Base-by-base conservation (phyloP, 106 monocot species). In the Dioscorea dumetorum region DNA sequence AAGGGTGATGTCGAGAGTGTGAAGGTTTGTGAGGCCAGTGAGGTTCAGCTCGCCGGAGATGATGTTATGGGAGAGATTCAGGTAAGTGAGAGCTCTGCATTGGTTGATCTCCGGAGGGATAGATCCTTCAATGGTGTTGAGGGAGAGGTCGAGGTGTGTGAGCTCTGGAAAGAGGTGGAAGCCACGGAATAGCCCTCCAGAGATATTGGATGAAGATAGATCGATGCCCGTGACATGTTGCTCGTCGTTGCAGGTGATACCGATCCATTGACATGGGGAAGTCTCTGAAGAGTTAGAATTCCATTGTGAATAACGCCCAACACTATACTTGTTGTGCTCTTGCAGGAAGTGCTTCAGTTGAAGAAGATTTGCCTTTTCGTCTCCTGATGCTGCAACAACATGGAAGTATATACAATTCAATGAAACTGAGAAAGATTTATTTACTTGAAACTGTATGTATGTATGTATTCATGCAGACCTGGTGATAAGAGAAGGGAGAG, bases 61-160 rank as follows among this genome's bases (percentile, higher is more conserved):
- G 57, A 79, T 56, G 70, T 94, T 94, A 72, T 81, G 84, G 10
- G 94, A 94, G 50, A 87, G 60, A 49, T 94, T 90, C 63, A 94
- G 85, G 74, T 85, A 57, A 53, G 18, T 54, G 56, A 94, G 82
- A 17, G 53, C 48, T 58, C 33, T 50, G 83, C 90, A 90, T 53
- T 67, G 19, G 79, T 74, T 79, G 49, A 94, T 70, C 31, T 78
- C 79, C 4, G 63, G 14, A 0, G 84, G 87, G 57, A 94, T 58
- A 7, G 54, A 1, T n/a, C 85, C 94, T 14, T 24, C 18, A 19
- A 94, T 80, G 24, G 68, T 81, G 75, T 94, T 94, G 13, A 13
- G 18, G 18, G 94, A 94, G 23, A 94, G 82, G 74, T 94, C 85
- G 24, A 94, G 84, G 50, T 53, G 63, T 12, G 87, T 20, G 20